Evolutionary conservation across 805 yeast genomes (phyloP).

Genomic region (Ogataea salicorniae): DNA sequence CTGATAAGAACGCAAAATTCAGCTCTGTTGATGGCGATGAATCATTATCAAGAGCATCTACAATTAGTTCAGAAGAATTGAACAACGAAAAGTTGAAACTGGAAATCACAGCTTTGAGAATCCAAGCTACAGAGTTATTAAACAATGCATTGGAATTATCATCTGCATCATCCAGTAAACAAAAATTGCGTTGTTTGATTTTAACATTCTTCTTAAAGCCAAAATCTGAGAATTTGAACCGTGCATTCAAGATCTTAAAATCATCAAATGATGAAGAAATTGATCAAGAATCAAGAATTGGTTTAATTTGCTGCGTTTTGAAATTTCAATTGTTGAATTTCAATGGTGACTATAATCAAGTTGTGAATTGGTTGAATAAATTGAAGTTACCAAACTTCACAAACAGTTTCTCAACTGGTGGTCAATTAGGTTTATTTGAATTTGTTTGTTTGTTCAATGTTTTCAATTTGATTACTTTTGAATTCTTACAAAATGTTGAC

Average conservation of each 20-base stretch:
- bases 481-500: slow-evolving; percentile 12
- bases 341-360: slow-evolving; percentile 8
- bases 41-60: background rate
- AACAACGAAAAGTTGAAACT: slow-evolving; percentile 9
- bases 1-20: background rate
- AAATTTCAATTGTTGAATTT: slow-evolving; percentile 21
- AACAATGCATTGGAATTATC: slow-evolving; percentile 6
- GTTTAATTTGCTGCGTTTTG: slow-evolving; percentile 22
- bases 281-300: slow-evolving; percentile 13
- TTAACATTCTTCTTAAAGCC: slow-evolving; percentile 19
- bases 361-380: slow-evolving; percentile 21
- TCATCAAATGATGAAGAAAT: slow-evolving; percentile 2
- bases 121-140: slow-evolving; percentile 9
- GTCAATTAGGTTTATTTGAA: slow-evolving; percentile 20
- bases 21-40: slow-evolving; percentile 1
- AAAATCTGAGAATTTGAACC: slow-evolving; percentile 10
- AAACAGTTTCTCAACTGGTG: slow-evolving; percentile 13
- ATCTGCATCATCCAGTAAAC: slow-evolving; percentile 4
- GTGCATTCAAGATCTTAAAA: slow-evolving; percentile 4
- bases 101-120: slow-evolving; percentile 9
- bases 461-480: slow-evolving; percentile 14
- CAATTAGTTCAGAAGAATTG: background rate
- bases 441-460: slow-evolving; percentile 24
- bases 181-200: slow-evolving; percentile 9
- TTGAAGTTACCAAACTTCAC: slow-evolving; percentile 23